phyloP scores from a whole-genome alignment of 208 protist species.

The Leishmania braziliensis region DNA sequence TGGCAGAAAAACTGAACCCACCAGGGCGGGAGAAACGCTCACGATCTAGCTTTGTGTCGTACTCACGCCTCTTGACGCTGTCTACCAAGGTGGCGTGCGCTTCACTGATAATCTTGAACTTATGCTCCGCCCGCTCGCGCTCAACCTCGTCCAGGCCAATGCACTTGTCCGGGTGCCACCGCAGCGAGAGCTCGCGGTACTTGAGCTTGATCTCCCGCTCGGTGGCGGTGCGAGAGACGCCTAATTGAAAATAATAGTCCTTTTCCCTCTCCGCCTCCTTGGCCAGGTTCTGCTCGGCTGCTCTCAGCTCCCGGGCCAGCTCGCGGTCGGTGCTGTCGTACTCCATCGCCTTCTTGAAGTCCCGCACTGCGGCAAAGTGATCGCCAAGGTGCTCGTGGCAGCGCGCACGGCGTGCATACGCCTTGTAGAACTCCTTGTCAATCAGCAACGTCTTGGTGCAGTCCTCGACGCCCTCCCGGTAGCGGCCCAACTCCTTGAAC shows the following conservation, averaged over 20 bases:
- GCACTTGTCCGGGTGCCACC: constrained; percentile 93
- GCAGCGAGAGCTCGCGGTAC: constrained; percentile 88
- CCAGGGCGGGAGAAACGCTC: constrained; percentile 51
- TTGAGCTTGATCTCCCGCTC: constrained; percentile 87
- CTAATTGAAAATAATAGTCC: constrained; percentile 90
- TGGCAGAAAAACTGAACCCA: constrained; percentile 42
- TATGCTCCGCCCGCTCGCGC: constrained; percentile 79
- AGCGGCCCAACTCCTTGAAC: constrained; percentile 87
- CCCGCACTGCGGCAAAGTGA: constrained; percentile 74
- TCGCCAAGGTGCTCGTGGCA: constrained; percentile 86
- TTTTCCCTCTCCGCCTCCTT: constrained; percentile 87
- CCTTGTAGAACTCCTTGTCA: constrained; percentile 88
- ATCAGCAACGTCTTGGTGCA: constrained; percentile 85
- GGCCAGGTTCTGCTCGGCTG: constrained; percentile 62
- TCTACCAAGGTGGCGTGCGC: constrained; percentile 83
- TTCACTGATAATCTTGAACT: constrained; percentile 92
- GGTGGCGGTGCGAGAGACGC: constrained; percentile 60
- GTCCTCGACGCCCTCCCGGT: constrained; percentile 87
- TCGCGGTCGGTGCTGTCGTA: constrained; percentile 74
- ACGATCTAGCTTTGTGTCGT: constrained; percentile 77
- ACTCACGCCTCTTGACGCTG: constrained; percentile 74
- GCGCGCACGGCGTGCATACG: constrained; percentile 87
- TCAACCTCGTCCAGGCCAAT: constrained; percentile 65
- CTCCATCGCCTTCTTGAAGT: constrained; percentile 86
- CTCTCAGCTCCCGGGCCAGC: constrained; percentile 67